Conservation (phyloP, 2,329 filamentous ascomycete genomes). For the Colletotrichum trifolii region DNA sequence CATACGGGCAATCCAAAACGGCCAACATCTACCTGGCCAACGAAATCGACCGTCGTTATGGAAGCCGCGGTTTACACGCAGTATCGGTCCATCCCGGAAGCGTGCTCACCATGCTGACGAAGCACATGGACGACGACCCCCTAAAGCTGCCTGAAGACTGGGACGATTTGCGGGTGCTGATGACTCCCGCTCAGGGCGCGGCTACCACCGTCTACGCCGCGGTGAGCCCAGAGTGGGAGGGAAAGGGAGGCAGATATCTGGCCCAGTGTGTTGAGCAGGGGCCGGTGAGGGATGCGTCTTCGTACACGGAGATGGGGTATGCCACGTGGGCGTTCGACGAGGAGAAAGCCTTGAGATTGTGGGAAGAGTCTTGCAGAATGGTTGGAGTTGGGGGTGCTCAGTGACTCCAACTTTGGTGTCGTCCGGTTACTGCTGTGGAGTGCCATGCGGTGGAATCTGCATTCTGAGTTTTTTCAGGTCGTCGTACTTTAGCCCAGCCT, state of each 20-base stretch:
- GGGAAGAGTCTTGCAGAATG: constrained; percentile 12
- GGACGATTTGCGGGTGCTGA: neutral
- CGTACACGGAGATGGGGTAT: constrained; percentile 34
- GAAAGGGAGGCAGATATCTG: constrained; percentile 58
- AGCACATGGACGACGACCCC: neutral
- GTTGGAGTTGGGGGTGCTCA: constrained; percentile 50
- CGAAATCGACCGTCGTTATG: constrained; percentile 61
- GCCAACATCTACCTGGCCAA: constrained; percentile 63
- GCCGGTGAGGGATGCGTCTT: constrained; percentile 15
- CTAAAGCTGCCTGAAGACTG: neutral
- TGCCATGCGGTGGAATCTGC: no score
- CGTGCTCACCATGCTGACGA: neutral
- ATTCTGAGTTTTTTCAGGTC: no score
- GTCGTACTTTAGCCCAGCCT: no score
- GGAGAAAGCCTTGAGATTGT: constrained; percentile 12
- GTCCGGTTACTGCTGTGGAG: no score
- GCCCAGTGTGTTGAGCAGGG: constrained; percentile 46
- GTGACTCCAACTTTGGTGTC: no score
- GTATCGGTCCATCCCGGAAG: constrained; percentile 57
- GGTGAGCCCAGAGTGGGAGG: constrained; percentile 52
- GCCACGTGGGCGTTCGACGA: constrained; percentile 36
- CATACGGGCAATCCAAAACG: constrained; percentile 61
- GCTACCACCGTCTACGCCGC: constrained; percentile 59
- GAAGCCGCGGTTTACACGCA: constrained; percentile 54
- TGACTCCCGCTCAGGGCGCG: constrained; percentile 54